Conservation (phyloP, 2,329 filamentous ascomycete genomes). For the Calonectria ilicicola region DNA sequence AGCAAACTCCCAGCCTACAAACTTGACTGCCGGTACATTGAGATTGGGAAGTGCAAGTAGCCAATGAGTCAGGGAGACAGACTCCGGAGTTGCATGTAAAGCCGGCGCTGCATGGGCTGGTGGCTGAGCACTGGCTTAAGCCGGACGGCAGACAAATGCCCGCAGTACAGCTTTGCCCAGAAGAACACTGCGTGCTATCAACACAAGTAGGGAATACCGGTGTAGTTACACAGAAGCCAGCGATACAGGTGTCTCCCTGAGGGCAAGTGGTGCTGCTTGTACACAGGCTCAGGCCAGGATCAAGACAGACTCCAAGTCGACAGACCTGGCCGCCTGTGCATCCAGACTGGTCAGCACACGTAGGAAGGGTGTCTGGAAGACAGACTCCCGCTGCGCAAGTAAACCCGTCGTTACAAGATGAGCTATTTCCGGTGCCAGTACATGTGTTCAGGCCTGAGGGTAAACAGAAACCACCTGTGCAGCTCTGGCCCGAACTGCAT, state of each 20-base stretch:
- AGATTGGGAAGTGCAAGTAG: background rate
- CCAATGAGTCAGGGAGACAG: background rate
- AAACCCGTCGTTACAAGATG: background rate
- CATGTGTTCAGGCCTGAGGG: background rate
- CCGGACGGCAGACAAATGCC: constrained; percentile 2
- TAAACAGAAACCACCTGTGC: constrained; percentile 11
- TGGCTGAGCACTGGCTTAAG: background rate
- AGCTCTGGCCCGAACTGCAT: background rate
- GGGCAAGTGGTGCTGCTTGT: background rate
- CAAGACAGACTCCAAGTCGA: constrained; percentile 7
- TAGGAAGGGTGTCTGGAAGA: background rate
- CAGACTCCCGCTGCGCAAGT: constrained; percentile 1
- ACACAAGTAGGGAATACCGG: background rate
- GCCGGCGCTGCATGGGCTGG: background rate
- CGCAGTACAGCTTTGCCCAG: background rate
- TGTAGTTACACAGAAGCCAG: constrained; percentile 1
- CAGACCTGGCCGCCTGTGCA: background rate
- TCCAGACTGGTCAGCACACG: background rate
- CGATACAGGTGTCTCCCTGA: background rate
- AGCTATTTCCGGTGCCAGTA: background rate
- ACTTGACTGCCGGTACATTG: background rate
- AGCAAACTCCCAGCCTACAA: constrained; percentile 8
- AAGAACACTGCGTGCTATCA: background rate
- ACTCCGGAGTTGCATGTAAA: background rate
- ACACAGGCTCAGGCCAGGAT: background rate